Evolutionary conservation across 352 stramenopile species (phyloP), one percentile per base, ranked within the genome.

Genomic region (Pythium chondricola): DNA sequence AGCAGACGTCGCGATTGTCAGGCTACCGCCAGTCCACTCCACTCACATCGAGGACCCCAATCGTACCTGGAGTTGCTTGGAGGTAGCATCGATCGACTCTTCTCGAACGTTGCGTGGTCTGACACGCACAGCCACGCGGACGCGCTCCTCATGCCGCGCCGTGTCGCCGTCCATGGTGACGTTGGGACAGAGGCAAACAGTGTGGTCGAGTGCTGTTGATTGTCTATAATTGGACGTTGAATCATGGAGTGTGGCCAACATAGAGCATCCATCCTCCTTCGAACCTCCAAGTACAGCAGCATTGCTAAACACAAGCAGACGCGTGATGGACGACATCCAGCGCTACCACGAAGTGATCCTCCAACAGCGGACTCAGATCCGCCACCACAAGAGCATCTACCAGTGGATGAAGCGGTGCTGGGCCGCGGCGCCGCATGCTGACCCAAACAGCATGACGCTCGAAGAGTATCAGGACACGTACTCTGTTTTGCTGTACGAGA

Each of bases 111-210:
- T 85, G 8, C 61, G 50, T 9, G 84, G 85, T 1, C 85, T 81
- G 24, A 94, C 81, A 35, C 85, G 81, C 20, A 96, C 70, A 5
- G 83, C 62, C 6, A 95, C 83, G 29, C 85, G 79, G 7, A 91
- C 73, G 14, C 76, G 65, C 56, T 91, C 82, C 27, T 62, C 45
- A 20, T 18, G 18, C 11, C 38, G 31, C 9, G 41, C n/a, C 9
- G 36, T 10, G 20, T 48, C 42, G 16, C 29, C 21, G n/a, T 50
- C 52, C 52, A 61, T 61, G 7, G n/a, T 10, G 29, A 11, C 4
- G 17, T 7, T n/a, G n/a, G n/a, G n/a, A n/a, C n/a, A n/a, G n/a
- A n/a, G n/a, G n/a, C n/a, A n/a, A n/a, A n/a, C n/a, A n/a, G n/a
- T n/a, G n/a, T n/a, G n/a, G n/a, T n/a, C n/a, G n/a, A n/a, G n/a